Evolutionary conservation across 2,329 filamentous ascomycete genomes (phyloP).

Genomic region (Macrophomina tecta): DNA sequence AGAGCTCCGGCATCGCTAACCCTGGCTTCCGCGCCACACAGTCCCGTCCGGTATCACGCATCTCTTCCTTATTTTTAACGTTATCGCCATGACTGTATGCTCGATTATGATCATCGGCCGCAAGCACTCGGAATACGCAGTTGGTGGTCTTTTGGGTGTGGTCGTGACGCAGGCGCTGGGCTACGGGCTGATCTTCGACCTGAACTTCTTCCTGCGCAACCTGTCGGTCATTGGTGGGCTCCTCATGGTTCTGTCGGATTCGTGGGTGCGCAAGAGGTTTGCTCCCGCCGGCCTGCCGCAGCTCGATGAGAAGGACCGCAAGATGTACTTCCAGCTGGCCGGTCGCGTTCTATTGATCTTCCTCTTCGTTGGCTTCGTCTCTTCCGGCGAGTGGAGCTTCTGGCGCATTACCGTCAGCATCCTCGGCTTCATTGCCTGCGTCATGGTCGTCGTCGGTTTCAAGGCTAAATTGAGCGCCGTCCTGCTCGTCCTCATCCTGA

Average conservation of each 20-base stretch:
- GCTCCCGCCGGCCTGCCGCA: conserved; percentile 92
- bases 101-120: conserved; percentile 87
- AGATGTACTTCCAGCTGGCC: conserved; percentile 99
- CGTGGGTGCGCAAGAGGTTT: conserved; percentile 97
- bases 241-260: conserved; percentile 97
- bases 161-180: conserved; percentile 93
- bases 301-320: conserved; percentile 98
- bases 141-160: conserved; percentile 85
- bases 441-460: conserved; percentile 99
- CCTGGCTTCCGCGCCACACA: conserved; percentile 47
- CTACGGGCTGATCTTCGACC: conserved; percentile 97
- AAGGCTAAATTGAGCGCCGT: conserved; percentile 99
- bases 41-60: conserved; percentile 90
- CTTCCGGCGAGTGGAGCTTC: conserved; percentile 90
- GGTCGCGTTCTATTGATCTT: conserved; percentile 96
- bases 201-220: conserved; percentile 99
- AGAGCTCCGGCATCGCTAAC: conserved; percentile 27
- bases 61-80: conserved; percentile 88
- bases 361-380: conserved; percentile 95
- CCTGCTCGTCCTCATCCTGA: conserved; percentile 91
- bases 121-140: conserved; percentile 92
- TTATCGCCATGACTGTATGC: conserved; percentile 83
- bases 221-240: conserved; percentile 96
- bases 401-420: conserved; percentile 85
- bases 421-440: conserved; percentile 85